A percentile compares a stretch with the other conserved stretches of the same genome.
Conservation (phyloP, 208 protist species). For the Leishmania major region DNA sequence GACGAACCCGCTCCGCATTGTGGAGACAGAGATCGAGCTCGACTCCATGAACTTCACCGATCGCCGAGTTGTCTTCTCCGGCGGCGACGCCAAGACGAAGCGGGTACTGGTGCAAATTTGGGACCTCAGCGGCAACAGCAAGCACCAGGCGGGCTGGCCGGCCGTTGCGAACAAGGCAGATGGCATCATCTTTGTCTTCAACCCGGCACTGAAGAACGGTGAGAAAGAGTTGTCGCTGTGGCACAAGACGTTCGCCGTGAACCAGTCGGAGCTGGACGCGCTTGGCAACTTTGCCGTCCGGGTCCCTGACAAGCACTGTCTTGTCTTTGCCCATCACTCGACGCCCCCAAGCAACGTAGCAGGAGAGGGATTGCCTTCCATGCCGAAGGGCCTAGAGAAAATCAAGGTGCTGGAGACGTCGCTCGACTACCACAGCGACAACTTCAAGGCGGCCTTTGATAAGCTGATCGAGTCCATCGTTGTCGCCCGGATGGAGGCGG, state of each 20-base stretch:
- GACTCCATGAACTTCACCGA: conserved; percentile 50
- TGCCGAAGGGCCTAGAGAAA: conserved; percentile 83
- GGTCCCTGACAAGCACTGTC: conserved; percentile 57
- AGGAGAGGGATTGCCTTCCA: conserved; percentile 40
- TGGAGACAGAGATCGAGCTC: conserved; percentile 85
- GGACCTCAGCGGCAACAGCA: conserved; percentile 84
- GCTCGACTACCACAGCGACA: conserved; percentile 87
- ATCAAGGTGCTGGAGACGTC: conserved; percentile 82
- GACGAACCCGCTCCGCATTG: conserved; percentile 87
- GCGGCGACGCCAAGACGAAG: conserved; percentile 50
- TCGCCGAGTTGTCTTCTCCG: conserved; percentile 65
- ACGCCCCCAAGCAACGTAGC: conserved; percentile 35
- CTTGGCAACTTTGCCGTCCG: conserved; percentile 66
- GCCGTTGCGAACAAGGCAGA: conserved; percentile 73
- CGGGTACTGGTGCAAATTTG: conserved; percentile 82
- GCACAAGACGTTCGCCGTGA: conserved; percentile 89
- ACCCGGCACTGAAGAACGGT: conserved; percentile 67
- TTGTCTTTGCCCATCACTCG: conserved; percentile 86
- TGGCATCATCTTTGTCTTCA: conserved; percentile 91
- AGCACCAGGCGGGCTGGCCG: conserved; percentile 88
- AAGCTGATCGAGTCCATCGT: conserved; percentile 77
- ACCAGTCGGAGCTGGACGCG: conserved; percentile 71
- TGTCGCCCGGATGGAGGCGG: conserved; percentile 53
- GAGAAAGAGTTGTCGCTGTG: conserved; percentile 89
- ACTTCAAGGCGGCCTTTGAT: conserved; percentile 93